A percentile compares a stretch with the other conserved stretches of the same genome.
Conservation (phyloP, 2,329 filamentous ascomycete species). For the Cladosporium cucumerinum region DNA sequence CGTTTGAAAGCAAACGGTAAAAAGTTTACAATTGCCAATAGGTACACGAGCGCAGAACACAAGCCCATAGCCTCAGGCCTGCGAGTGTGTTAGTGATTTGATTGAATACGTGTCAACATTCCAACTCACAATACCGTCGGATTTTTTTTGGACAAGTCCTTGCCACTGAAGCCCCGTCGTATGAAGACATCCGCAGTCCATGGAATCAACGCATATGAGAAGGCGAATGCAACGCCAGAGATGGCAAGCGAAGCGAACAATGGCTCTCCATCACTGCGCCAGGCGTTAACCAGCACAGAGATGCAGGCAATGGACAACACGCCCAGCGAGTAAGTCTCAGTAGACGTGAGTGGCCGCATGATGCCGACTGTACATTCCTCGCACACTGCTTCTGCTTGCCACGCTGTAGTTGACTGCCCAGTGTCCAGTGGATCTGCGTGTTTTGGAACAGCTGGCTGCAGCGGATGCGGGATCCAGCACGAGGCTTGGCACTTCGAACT, state of each 20-base stretch:
- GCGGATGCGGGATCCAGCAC: constrained; percentile 4
- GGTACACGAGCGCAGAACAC: constrained; percentile 86
- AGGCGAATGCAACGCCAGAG: constrained; percentile 77
- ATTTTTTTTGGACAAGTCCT: constrained; percentile 76
- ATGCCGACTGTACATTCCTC: neutral
- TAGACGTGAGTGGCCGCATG: constrained; percentile 43
- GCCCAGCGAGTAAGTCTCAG: constrained; percentile 57
- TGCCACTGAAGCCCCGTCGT: constrained; percentile 81
- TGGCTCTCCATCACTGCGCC: constrained; percentile 82
- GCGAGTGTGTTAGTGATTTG: neutral
- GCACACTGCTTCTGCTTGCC: neutral
- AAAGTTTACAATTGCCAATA: constrained; percentile 84
- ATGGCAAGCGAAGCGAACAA: constrained; percentile 85
- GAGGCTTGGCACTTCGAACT: neutral
- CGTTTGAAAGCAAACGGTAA: constrained; percentile 98
- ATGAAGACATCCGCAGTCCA: constrained; percentile 93
- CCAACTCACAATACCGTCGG: constrained; percentile 68
- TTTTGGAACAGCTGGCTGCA: constrained; percentile 6
- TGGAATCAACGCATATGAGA: constrained; percentile 79
- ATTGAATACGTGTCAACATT: neutral
- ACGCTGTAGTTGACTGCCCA: neutral
- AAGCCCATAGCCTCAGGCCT: constrained; percentile 95
- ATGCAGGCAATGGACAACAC: constrained; percentile 66
- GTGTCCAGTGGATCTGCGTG: neutral
- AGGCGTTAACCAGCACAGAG: constrained; percentile 73